Evolutionary conservation across 495 filamentous ascomycete genomes (phyloP).

Genomic region (Cladorrhinum samala): DNA sequence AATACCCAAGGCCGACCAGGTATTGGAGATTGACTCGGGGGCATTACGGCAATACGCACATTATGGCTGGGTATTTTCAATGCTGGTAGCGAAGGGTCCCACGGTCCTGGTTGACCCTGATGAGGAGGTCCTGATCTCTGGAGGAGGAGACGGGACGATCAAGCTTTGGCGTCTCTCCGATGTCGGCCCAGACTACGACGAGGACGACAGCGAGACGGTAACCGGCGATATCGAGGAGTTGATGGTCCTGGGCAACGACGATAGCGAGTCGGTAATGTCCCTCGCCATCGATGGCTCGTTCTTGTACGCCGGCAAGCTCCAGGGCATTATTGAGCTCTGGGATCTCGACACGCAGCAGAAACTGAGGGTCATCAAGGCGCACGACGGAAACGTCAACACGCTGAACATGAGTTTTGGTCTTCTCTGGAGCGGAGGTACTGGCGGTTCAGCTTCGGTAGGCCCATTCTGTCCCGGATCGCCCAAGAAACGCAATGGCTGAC

Average conservation of each 20-base stretch:
- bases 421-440: constrained; percentile 76
- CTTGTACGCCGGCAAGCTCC: constrained; percentile 79
- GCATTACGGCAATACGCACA: constrained; percentile 87
- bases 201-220: constrained; percentile 32
- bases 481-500: constrained; percentile 3
- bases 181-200: constrained; percentile 23
- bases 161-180: constrained; percentile 75
- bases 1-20: constrained; percentile 48
- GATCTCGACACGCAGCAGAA: constrained; percentile 92
- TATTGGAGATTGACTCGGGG: constrained; percentile 75
- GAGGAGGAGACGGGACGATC: constrained; percentile 87
- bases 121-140: constrained; percentile 79
- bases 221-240: constrained; percentile 51
- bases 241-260: constrained; percentile 67
- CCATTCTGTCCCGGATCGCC: not conserved
- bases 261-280: constrained; percentile 72
- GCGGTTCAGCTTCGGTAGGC: constrained; percentile 74
- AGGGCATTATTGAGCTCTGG: constrained; percentile 95
- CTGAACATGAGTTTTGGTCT: constrained; percentile 76
- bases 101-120: constrained; percentile 55
- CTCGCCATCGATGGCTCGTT: constrained; percentile 81
- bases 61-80: constrained; percentile 91
- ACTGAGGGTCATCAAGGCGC: constrained; percentile 71
- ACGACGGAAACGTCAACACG: constrained; percentile 78
- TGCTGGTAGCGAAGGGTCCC: constrained; percentile 67